A percentile compares a stretch with the other conserved stretches of the same genome.
phyloP scores from a whole-genome alignment of 1,139 yeast genomes.

The Nadsonia commutata region DNA sequence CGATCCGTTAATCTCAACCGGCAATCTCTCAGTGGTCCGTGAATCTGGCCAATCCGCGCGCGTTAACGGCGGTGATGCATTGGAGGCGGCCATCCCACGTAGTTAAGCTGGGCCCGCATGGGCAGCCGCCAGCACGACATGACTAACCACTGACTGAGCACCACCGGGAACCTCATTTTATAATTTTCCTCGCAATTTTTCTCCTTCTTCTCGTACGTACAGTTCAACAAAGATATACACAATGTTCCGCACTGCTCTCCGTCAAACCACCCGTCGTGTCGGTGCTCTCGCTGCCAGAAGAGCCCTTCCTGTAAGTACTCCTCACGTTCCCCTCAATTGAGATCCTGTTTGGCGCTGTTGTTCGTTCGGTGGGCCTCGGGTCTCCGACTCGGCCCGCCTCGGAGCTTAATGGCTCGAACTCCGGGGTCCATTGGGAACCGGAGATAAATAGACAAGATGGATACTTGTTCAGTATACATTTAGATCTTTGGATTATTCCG shows the following conservation, averaged over 20 bases:
- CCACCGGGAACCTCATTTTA: neutral
- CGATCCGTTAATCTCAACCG: neutral
- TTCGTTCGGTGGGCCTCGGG: too few relatives aligned
- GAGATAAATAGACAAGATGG: too few relatives aligned
- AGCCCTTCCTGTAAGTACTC: constrained; percentile 18
- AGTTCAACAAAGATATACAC: constrained; percentile 7
- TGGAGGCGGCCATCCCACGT: neutral
- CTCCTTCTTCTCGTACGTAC: neutral
- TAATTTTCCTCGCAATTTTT: neutral
- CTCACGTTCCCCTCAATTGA: neutral
- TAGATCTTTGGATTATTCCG: too few relatives aligned
- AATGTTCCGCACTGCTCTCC: constrained; percentile 30
- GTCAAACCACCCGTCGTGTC: constrained; percentile 27
- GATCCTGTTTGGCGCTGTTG: too few relatives aligned
- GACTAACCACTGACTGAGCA: neutral
- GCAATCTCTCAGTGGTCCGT: neutral
- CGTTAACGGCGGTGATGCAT: neutral
- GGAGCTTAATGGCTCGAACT: neutral
- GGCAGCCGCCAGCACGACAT: neutral
- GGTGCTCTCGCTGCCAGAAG: constrained; percentile 23
- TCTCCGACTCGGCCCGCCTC: too few relatives aligned
- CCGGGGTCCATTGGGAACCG: too few relatives aligned
- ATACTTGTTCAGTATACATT: too few relatives aligned
- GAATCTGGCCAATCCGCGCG: neutral
- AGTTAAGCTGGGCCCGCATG: neutral